Evolutionary conservation across 78 protist genomes (phyloP), one percentile per base, ranked within the genome.

Genomic region (Dictyostelium purpureum): DNA sequence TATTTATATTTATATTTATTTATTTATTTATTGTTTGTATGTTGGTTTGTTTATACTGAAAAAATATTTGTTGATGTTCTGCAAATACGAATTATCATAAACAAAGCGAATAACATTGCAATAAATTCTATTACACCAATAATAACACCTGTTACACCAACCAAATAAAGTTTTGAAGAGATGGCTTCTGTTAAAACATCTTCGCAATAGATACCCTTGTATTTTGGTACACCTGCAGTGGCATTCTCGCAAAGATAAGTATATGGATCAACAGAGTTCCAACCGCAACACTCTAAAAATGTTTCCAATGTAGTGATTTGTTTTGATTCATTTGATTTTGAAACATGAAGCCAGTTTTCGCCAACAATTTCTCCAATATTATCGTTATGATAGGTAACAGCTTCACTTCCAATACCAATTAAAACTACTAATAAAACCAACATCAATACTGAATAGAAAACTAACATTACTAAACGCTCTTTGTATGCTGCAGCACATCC

Each of bases 401-500:
- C 69, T 52, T 77, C 90, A 82, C 90, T 79, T 56, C 90, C 90
- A 24, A 82, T 77, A 70, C 90, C 90, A 42, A 82, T 82, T 28
- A 82, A 70, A 24, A 77, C 74, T 24, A 82, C 79, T 38, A 82
- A 82, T 38, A 70, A 77, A 26, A 82, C 71, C 47, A 82, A 42
- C 90, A 82, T 67, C 10, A 82, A 70, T 4, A 82, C 73, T 37
- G 79, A 54, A 66, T 82, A 82, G 51, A 82, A 67, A 12, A 82
- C 90, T 16, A 82, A 49, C 12, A 79, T 79, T 6, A 82, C 70
- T 47, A 82, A 14, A 7, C 70, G 51, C 38, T 82, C 90, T 26
- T 70, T 82, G 79, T 82, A 82, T n/a, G 90, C 90, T 1, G 70
- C 90, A 28, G 54, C 2, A 42, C 90, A 82, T 49, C 90, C 90